A percentile compares a stretch with the other conserved stretches of the same genome.
Evolutionary conservation across 768 basidiomycete genomes (phyloP).

Genomic region (Suillus decipiens): DNA sequence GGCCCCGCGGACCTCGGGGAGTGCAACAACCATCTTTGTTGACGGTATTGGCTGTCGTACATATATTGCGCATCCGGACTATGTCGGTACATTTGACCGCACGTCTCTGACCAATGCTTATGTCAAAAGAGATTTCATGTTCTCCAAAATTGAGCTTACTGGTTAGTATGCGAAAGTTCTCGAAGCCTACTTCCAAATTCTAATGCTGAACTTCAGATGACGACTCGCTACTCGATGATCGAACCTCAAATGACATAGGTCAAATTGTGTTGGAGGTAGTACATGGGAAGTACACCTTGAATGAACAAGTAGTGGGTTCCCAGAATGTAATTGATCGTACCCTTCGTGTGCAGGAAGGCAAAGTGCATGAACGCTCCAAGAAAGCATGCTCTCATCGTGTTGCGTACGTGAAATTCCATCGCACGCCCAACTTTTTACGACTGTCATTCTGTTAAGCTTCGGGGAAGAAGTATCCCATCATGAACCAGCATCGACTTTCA

Average conservation of each 20-base stretch:
- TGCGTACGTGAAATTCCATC: background rate
- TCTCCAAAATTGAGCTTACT: slow-evolving; percentile 20
- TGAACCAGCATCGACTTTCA: too few species aligned
- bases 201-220: slow-evolving; percentile 20
- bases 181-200: background rate
- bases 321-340: background rate
- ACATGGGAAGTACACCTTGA: slow-evolving; percentile 2
- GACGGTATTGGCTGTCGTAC: slow-evolving; percentile 4
- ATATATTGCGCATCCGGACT: accelerated
- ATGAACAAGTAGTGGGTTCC: accelerated
- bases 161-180: slow-evolving; percentile 10
- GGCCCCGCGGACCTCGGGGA: background rate
- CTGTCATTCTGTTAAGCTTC: slow-evolving; percentile 14
- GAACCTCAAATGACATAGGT: slow-evolving; percentile 13
- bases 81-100: background rate
- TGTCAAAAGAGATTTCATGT: slow-evolving; percentile 12
- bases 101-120: background rate
- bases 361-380: background rate
- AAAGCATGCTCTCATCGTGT: slow-evolving; percentile 1
- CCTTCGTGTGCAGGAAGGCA: background rate
- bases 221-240: slow-evolving; percentile 17
- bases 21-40: background rate
- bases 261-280: slow-evolving; percentile 11
- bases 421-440: background rate
- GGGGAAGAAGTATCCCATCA: slow-evolving; percentile 7